These are phyloP conservation scores for Lentinula lateritia DNA, from an alignment of 768 basidiomycete genomes.

Conservation along the genomic window DNA sequence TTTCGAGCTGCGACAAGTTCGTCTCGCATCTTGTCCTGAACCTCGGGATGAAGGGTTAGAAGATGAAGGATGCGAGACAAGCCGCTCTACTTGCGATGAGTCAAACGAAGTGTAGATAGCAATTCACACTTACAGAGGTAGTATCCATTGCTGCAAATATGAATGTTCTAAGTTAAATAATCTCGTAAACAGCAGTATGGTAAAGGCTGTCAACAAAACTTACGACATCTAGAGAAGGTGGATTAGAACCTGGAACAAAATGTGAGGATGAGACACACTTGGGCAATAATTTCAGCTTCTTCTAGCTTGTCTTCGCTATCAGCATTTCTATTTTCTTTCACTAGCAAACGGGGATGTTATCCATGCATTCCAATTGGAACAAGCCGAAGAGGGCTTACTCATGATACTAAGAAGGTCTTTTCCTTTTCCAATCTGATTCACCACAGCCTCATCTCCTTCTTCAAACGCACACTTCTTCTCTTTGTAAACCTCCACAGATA, in stretches of 20 bases:
- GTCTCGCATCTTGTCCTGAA: constrained; percentile 27
- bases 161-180: constrained; percentile 14
- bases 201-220: background rate
- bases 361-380: background rate
- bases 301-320: constrained; percentile 16
- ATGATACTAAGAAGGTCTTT: constrained; percentile 43
- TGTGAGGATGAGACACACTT: constrained; percentile 9
- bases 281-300: constrained; percentile 22
- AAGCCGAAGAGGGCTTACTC: constrained; percentile 21
- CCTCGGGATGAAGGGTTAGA: constrained; percentile 22
- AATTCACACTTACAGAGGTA: constrained; percentile 22
- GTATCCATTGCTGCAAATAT: constrained; percentile 39
- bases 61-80: constrained; percentile 30
- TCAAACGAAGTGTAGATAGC: background rate
- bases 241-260: background rate
- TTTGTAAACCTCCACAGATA: constrained; percentile 29
- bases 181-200: background rate
- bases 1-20: constrained; percentile 24
- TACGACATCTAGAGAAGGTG: constrained; percentile 4
- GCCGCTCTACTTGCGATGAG: constrained; percentile 14
- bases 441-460: constrained; percentile 27
- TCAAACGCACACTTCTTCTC: constrained; percentile 29
- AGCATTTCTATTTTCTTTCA: constrained; percentile 15
- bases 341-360: background rate
- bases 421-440: constrained; percentile 26